These are phyloP conservation scores for Rhodosporidiobolus odoratus DNA, from an alignment of 768 basidiomycete genomes.

Conservation along the genomic window DNA sequence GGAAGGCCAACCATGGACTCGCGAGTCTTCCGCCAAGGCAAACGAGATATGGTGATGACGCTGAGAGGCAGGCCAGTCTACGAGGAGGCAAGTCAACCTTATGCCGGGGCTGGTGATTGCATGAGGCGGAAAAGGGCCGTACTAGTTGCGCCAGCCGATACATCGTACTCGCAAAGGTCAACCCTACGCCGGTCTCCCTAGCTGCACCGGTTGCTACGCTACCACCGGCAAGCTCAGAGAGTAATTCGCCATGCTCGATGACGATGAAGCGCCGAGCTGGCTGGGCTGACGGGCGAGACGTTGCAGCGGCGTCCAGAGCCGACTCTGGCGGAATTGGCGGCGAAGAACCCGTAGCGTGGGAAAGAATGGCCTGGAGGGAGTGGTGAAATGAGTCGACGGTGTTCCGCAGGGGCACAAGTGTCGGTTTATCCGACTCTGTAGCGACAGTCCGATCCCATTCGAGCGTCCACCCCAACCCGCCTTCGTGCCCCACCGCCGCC, in stretches of 20 bases:
- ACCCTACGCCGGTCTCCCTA: conserved; percentile 31
- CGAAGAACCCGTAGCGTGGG: too few species aligned
- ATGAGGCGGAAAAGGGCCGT: background rate
- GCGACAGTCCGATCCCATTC: conserved; percentile 12
- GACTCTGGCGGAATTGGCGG: background rate
- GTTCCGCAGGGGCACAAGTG: conserved; percentile 23
- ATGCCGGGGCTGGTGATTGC: background rate
- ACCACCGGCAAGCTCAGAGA: conserved; percentile 19
- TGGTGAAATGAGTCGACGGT: conserved; percentile 30
- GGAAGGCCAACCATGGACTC: conserved; percentile 33
- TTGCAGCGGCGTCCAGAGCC: background rate
- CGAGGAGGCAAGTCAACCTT: too few species aligned
- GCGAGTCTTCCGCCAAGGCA: conserved; percentile 27
- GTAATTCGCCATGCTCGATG: conserved; percentile 28
- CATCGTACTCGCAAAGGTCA: conserved; percentile 28
- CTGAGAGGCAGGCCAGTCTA: conserved; percentile 27
- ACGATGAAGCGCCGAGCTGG: conserved; percentile 17
- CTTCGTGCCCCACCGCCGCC: background rate
- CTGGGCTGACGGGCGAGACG: background rate
- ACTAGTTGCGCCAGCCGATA: conserved; percentile 23
- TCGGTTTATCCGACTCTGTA: background rate
- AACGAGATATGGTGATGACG: conserved; percentile 15
- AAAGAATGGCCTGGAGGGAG: conserved; percentile 13
- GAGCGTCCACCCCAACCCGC: conserved; percentile 16
- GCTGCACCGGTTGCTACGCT: conserved; percentile 7